Base-by-base conservation (phyloP, 192 early-diverging fungal genomes). In the Backusella luteola region DNA sequence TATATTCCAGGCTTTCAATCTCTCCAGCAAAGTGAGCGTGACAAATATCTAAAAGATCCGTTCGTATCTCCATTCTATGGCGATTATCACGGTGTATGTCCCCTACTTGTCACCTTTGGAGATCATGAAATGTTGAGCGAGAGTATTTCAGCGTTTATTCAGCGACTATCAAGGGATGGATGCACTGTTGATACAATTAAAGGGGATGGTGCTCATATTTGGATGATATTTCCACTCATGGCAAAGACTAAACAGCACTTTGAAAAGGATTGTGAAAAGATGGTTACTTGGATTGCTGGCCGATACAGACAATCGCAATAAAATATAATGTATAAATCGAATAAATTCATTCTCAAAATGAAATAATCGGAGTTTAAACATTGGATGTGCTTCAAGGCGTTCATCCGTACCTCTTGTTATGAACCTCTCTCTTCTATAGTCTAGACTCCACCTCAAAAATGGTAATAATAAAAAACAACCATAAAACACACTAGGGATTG, bases 381-480 rank as follows among this genome's bases (percentile, higher is more conserved):
- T 9, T 4, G 0, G 12, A 12, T 63, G 11, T 26, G 23, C 56
- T 63, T 63, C 23, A 29, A 63, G 23, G 23, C 23, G 32, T 63
- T 29, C 56, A 63, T 29, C 2, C 56, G 29, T 63, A 63, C 21
- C 21, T 29, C 9, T 12, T 63, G 7, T 26, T 63, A 32, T 44
- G 23, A 44, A 72, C 49, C 70, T 49, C 44, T 72, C 70, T 72
- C 49, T 72, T 72, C 70, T 44, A 72, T 72, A 39, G 70, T 44
- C 70, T 72, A 72, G 70, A 72, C 70, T 15, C 70, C 17, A 39
- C 39, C 39, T 44, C 41, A 72, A 44, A 52, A 46, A 74, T 74
- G 73, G 73, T 74, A 74, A 74, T 56, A 56, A 59, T 19, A 32
- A 63, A 35, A n/a, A 35, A 8, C 23, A 39, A 69, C 23, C 15